These are phyloP conservation scores for Oryza longistaminata DNA, from an alignment of 176 grass and related monocot genomes.

Conservation along the genomic window DNA sequence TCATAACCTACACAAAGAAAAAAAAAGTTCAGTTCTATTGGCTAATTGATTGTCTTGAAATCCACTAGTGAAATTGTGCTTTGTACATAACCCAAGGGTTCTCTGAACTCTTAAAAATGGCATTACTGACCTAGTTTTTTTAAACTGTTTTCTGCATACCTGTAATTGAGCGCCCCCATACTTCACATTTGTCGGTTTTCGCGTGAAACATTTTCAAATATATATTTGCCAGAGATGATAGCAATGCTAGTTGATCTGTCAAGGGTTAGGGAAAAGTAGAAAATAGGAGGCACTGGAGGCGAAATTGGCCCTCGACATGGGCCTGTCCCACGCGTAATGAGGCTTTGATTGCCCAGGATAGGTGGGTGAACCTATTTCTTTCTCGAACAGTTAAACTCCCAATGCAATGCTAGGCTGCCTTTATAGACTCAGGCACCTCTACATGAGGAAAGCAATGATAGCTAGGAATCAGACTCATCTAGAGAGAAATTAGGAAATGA, in stretches of 20 bases:
- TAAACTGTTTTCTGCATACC: not conserved
- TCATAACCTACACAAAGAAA: not conserved
- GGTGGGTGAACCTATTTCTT: not conserved
- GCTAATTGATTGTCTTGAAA: slow-evolving; percentile 19
- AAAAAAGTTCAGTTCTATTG: not conserved
- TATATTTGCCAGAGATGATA: slow-evolving; percentile 22
- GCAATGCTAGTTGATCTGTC: not conserved
- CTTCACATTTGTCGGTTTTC: slow-evolving; percentile 3
- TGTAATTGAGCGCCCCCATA: not conserved
- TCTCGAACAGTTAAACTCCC: not conserved
- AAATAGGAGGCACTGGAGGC: not conserved
- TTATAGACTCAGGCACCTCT: not conserved
- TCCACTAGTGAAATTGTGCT: not conserved
- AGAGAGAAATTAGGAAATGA: not conserved
- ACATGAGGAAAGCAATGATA: not conserved
- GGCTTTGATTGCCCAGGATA: not conserved
- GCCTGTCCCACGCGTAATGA: not conserved
- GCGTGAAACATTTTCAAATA: slow-evolving; percentile 12
- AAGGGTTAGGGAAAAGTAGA: not conserved
- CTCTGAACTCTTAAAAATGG: not conserved
- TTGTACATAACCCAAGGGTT: not conserved
- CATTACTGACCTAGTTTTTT: not conserved
- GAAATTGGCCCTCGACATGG: not conserved
- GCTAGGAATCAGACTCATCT: not conserved
- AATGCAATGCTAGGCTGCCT: not conserved